Conservation (phyloP, 2,329 filamentous ascomycete genomes). For the Monosporascus sp. region DNA sequence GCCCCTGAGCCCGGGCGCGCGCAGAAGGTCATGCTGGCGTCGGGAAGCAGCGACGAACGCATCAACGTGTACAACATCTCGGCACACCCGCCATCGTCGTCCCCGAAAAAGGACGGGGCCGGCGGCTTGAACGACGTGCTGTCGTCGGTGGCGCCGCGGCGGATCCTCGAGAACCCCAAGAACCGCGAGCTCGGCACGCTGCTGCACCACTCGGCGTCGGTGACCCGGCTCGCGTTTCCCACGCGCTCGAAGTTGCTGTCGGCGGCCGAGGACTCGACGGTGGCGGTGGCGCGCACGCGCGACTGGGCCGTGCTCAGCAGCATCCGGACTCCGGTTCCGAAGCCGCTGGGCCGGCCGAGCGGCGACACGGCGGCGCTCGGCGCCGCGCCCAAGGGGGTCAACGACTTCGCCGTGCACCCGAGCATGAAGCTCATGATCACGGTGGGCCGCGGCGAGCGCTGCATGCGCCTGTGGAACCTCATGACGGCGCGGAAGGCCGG, state of each 20-base stretch:
- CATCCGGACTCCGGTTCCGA: conserved; percentile 85
- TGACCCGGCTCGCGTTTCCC: conserved; percentile 77
- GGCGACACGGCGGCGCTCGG: conserved; percentile 85
- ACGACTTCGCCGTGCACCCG: conserved; percentile 92
- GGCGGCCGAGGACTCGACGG: conserved; percentile 84
- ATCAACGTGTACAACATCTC: conserved; percentile 94
- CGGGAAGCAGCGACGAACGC: conserved; percentile 86
- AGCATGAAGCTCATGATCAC: conserved; percentile 96
- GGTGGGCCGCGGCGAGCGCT: conserved; percentile 82
- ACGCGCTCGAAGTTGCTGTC: conserved; percentile 82
- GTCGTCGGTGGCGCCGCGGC: conserved; percentile 63
- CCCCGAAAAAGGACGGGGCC: neutral
- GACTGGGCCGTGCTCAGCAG: conserved; percentile 86
- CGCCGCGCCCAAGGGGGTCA: conserved; percentile 79
- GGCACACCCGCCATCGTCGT: conserved; percentile 47
- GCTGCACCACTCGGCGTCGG: conserved; percentile 77
- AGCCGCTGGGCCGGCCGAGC: conserved; percentile 71
- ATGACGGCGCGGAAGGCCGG: conserved; percentile 95
- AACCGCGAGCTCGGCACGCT: conserved; percentile 86
- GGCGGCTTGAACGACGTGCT: conserved; percentile 29
- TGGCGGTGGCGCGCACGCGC: conserved; percentile 78
- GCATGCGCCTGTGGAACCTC: conserved; percentile 93
- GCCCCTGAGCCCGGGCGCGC: conserved; percentile 52
- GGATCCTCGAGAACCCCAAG: conserved; percentile 75
- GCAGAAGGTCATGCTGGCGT: conserved; percentile 86